Base-by-base conservation (phyloP, 2,329 filamentous ascomycete species). In the Epichloe elymi region DNA sequence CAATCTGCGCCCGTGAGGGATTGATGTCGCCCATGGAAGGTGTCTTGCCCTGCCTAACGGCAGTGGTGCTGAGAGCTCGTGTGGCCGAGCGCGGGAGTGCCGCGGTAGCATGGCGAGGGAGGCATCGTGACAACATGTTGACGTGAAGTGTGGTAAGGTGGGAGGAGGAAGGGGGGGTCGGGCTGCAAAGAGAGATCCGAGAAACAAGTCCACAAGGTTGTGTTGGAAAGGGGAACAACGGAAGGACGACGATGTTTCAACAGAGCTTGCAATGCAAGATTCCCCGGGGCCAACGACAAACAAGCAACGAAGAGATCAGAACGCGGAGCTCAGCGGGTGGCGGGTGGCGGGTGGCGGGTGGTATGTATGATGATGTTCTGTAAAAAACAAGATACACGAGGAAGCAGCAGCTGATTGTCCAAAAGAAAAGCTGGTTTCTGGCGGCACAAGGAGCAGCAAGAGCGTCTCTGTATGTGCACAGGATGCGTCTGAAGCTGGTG, bases 21-120 rank as follows among this genome's bases (percentile, higher is more conserved):
- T 85, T 73, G 61, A 98, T 82, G 69, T 98, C 90, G 65, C 86
- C 85, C 58, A 98, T 79, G 38, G 85, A 82, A n/a, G 93, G 93
- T 19, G 82, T 72, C 53, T 73, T 74, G 55, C 56, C 58, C 51
- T 67, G 62, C 56, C 65, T 61, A 56, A 61, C 57, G 52, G 74
- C 66, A 53, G 80, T 78, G 52, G 77, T 75, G 63, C 74, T 74
- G 63, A 86, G 77, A 58, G 79, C 70, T 60, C 82, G 75, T 55
- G 75, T 63, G 51, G 66, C 63, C 58, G 71, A 70, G 62, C 73
- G 75, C 55, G 71, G 70, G 57, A 70, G 69, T 59, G 63, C 63
- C 51, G 63, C 63, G 49, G 70, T 68, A 51, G 61, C 75, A 78
- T 78, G 54, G 55, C 63, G 61, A 66, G 61, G 54, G 63, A 51